Evolutionary conservation across 164 flowering plant genomes (phyloP).

Genomic region (Malania oleifera): DNA sequence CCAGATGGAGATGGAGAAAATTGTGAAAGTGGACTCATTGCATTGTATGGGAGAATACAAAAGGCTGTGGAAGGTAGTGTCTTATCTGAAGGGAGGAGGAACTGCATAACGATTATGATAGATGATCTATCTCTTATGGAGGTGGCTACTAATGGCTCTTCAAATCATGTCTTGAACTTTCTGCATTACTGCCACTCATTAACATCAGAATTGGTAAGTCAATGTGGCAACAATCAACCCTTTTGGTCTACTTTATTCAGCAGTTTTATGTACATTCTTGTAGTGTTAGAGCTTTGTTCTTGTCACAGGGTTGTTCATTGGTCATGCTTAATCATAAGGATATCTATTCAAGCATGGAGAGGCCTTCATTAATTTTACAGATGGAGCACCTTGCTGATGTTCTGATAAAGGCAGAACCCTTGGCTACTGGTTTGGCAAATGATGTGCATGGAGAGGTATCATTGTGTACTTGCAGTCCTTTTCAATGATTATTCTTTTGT

Average conservation of each 20-base stretch:
- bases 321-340: constrained; percentile 68
- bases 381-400: constrained; percentile 70
- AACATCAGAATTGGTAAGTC: constrained; percentile 67
- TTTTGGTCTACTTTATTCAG: neutral
- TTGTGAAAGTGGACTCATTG: constrained; percentile 37
- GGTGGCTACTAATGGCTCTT: constrained; percentile 64
- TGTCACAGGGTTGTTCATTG: constrained; percentile 60
- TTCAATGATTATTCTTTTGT: too few relatives aligned
- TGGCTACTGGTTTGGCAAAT: constrained; percentile 76
- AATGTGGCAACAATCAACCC: neutral
- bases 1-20: constrained; percentile 34
- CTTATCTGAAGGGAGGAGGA: constrained; percentile 24
- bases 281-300: neutral
- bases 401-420: constrained; percentile 64
- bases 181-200: constrained; percentile 84
- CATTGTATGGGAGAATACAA: constrained; percentile 54
- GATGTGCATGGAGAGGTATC: constrained; percentile 97
- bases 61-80: constrained; percentile 35
- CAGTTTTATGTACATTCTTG: neutral
- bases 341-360: constrained; percentile 45
- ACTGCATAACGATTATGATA: constrained; percentile 47
- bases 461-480: neutral
- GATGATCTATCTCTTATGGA: constrained; percentile 89
- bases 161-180: constrained; percentile 58
- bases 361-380: constrained; percentile 41